These are phyloP conservation scores for Microsporum ferrugineum DNA, from an alignment of 2,329 filamentous ascomycete genomes.

Conservation along the genomic window DNA sequence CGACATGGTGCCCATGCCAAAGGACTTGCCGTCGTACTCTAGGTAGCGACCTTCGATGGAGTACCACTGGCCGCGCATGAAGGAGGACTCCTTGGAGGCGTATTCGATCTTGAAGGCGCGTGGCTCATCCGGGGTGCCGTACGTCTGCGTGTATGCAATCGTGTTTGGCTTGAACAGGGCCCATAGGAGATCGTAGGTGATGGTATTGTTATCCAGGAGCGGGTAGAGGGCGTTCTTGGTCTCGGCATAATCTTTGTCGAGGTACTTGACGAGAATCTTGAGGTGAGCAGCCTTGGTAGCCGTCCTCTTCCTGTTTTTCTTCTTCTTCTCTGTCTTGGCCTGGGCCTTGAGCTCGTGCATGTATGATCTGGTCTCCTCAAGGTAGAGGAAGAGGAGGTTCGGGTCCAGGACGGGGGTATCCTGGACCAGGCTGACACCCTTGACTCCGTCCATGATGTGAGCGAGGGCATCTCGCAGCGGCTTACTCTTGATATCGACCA, in stretches of 20 bases:
- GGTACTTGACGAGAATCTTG: conserved; percentile 61
- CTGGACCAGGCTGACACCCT: conserved; percentile 67
- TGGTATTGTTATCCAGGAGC: conserved; percentile 67
- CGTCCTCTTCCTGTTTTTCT: conserved; percentile 29
- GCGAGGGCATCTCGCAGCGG: conserved; percentile 58
- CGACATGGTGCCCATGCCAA: conserved; percentile 61
- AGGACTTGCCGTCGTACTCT: conserved; percentile 78
- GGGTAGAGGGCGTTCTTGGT: conserved; percentile 71
- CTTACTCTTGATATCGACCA: conserved; percentile 79
- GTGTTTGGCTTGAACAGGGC: conserved; percentile 81
- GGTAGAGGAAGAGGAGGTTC: conserved; percentile 62
- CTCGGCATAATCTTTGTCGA: conserved; percentile 70
- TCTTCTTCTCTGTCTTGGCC: conserved; percentile 46
- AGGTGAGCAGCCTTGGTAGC: conserved; percentile 38
- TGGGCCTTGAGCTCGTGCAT: conserved; percentile 55
- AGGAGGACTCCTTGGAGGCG: conserved; percentile 56
- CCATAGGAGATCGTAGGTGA: conserved; percentile 83
- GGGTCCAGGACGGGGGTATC: conserved; percentile 64
- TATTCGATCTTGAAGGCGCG: conserved; percentile 73
- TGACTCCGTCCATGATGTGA: conserved; percentile 63
- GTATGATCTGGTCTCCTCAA: conserved; percentile 60
- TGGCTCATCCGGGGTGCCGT: conserved; percentile 63
- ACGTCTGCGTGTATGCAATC: conserved; percentile 64
- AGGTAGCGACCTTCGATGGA: conserved; percentile 63
- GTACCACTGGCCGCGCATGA: conserved; percentile 65